Conservation (phyloP, 257 asterid genomes). For the Gynochthodes officinalis region DNA sequence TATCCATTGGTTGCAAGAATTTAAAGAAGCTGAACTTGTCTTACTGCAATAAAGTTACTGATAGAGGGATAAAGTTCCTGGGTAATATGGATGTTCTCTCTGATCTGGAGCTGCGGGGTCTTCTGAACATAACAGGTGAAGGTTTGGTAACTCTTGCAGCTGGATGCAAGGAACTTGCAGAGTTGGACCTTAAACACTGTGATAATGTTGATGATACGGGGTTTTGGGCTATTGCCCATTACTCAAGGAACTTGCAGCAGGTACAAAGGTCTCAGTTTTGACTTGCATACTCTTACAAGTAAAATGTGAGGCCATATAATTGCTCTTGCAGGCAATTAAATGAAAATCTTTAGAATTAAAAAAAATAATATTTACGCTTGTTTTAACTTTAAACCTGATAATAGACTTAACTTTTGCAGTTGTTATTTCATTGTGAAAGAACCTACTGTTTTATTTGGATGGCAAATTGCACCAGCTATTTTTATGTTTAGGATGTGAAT, state of each 20-base stretch:
- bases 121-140: slow-evolving; percentile 42
- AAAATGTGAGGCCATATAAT: not conserved
- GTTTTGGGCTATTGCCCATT: slow-evolving; percentile 63
- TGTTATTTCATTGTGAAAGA: not conserved
- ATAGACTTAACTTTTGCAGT: not conserved
- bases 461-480: not conserved
- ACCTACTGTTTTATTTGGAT: no score
- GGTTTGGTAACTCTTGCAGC: slow-evolving; percentile 60
- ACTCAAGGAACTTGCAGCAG: slow-evolving; percentile 66
- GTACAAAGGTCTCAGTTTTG: slow-evolving; percentile 25
- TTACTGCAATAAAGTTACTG: slow-evolving; percentile 51
- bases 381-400: not conserved
- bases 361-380: not conserved
- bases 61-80: slow-evolving; percentile 50
- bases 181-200: slow-evolving; percentile 61
- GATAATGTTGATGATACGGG: slow-evolving; percentile 53
- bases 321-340: not conserved
- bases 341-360: not conserved
- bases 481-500: not conserved
- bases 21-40: slow-evolving; percentile 55
- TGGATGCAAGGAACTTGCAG: slow-evolving; percentile 60
- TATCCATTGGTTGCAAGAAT: slow-evolving; percentile 56
- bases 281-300: not conserved
- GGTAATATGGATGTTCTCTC: slow-evolving; percentile 41
- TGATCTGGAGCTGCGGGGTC: slow-evolving; percentile 53